Base-by-base conservation (phyloP, 192 early-diverging fungal genomes). In the Podila epicladia region DNA sequence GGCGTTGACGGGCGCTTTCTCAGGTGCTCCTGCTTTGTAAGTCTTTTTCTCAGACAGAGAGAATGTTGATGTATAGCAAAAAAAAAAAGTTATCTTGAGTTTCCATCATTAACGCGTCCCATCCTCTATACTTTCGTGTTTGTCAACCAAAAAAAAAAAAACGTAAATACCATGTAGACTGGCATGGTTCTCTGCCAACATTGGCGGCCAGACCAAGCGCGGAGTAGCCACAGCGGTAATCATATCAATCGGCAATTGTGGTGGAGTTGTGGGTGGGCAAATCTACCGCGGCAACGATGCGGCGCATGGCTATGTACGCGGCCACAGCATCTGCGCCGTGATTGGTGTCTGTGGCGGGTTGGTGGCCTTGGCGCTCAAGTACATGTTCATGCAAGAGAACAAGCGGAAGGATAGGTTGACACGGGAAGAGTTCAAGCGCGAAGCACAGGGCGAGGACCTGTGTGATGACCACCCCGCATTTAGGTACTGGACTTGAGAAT, bases 131-230 rank as follows among this genome's bases (percentile, higher is more conserved):
- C 8, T n/a, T n/a, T 33, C 33, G 3, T 33, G 33, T 0, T 8
- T 15, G 13, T 51, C 20, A 20, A 51, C 2, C 2, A 50, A 50
- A 50, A 2, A 50, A 50, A 19, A 33, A 33, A 33, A 33, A 33
- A 33, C 6, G 33, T 2, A 33, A 5, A 6, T 7, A 33, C 33
- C 33, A 33, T 33, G 6, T 7, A 51, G 49, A 0, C 13, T 61
- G 73, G 87, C 20, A 86, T 90, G 24, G 78, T 84, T 26, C 85
- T 88, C 90, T 22, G 91, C 89, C 77, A 59, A 59, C 58, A 70
- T 91, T 45, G 88, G 89, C 26, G 91, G 91, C 6, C 85, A 91
- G 61, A 91, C 87, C 5, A 93, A 93, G 69, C 74, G 88, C 15
- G 91, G 83, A 5, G 74, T 88, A 58, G 88, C 86, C 17, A 74